phyloP scores from a whole-genome alignment of 139 green algal species.

The Asterochloris erici region DNA sequence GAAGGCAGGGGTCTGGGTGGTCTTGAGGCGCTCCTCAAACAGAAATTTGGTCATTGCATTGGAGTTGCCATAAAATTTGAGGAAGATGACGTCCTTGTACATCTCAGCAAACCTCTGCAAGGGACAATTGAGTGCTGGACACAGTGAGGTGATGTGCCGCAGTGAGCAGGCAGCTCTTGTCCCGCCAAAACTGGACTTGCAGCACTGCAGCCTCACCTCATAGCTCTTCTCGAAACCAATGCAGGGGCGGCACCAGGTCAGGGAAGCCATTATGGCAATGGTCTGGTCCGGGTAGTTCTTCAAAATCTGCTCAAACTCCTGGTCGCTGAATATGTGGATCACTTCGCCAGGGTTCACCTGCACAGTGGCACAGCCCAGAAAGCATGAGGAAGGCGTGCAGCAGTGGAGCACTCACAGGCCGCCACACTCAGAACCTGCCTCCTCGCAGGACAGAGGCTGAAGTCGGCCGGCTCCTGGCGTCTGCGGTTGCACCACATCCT shows the following conservation, averaged over 20 bases:
- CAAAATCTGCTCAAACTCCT: constrained; percentile 30
- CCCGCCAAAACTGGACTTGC: not conserved
- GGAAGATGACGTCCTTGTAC: constrained; percentile 40
- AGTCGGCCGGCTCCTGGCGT: not conserved
- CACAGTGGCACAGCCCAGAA: not conserved
- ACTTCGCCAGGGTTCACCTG: constrained; percentile 28
- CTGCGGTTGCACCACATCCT: not conserved
- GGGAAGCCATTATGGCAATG: constrained; percentile 39
- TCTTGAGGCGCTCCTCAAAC: constrained; percentile 31
- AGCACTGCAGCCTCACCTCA: constrained; percentile 15
- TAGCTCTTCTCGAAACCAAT: constrained; percentile 35
- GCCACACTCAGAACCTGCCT: not conserved
- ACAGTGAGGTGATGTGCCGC: not conserved
- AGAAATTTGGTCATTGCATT: constrained; percentile 50
- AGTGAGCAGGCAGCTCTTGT: not conserved
- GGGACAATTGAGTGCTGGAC: not conserved
- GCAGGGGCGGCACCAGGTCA: constrained; percentile 55
- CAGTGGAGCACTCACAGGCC: not conserved
- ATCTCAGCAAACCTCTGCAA: constrained; percentile 40
- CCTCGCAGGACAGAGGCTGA: no score
- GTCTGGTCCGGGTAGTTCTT: constrained; percentile 26
- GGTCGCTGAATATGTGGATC: constrained; percentile 26
- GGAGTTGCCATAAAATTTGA: constrained; percentile 50
- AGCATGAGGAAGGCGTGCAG: not conserved
- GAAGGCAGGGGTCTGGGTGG: constrained; percentile 20